These are phyloP conservation scores for Picochlorum sp. DNA, from an alignment of 139 green algal species.

Conservation along the genomic window DNA sequence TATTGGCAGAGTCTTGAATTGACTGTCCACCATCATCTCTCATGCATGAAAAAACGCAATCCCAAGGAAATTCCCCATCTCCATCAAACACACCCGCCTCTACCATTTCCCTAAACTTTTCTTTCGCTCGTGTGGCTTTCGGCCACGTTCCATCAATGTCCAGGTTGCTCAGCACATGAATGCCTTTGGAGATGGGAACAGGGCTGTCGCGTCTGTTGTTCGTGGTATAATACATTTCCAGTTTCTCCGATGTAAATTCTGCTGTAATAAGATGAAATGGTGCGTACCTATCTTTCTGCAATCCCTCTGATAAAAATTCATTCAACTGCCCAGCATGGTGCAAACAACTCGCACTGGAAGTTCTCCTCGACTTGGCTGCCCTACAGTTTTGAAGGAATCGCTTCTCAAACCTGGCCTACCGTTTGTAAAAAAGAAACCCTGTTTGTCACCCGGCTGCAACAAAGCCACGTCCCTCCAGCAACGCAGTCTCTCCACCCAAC, in stretches of 20 bases:
- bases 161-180: conserved; percentile 23
- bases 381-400: too few species aligned
- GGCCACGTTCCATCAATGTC: conserved; percentile 15
- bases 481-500: conserved; percentile 4
- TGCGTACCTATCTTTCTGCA: background rate
- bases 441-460: background rate
- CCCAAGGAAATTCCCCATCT: background rate
- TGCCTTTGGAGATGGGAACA: background rate
- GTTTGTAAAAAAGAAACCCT: conserved; percentile 13
- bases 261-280: background rate
- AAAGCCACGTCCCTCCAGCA: conserved; percentile 24
- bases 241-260: background rate
- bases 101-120: background rate
- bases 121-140: conserved; percentile 12
- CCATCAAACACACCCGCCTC: background rate
- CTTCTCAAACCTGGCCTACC: background rate
- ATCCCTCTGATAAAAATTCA: background rate
- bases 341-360: background rate
- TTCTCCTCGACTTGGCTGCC: background rate
- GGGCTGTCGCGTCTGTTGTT: background rate
- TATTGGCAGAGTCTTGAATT: conserved; percentile 6
- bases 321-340: background rate
- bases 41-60: too few species aligned
- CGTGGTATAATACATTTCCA: background rate
- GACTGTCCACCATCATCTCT: too few species aligned